Evolutionary conservation across 108 stramenopile genomes (phyloP).

Genomic region (Cyclotella kingstonii): DNA sequence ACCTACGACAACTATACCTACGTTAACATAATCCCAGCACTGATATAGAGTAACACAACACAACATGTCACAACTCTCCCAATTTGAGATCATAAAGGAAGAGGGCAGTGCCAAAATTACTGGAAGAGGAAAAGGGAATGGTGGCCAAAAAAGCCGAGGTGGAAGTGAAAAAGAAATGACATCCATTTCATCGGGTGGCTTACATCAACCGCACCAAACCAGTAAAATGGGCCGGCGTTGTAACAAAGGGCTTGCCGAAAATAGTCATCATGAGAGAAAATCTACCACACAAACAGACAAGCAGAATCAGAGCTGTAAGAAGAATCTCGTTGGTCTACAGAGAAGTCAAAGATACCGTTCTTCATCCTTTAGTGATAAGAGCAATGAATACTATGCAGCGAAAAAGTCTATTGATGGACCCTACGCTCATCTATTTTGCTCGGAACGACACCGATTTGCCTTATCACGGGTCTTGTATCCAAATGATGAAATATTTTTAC

Average conservation of each 20-base stretch:
- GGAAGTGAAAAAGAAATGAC: neutral
- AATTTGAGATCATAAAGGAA: too few relatives aligned
- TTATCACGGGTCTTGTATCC: constrained; percentile 28
- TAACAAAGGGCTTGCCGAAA: neutral
- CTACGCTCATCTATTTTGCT: constrained; percentile 37
- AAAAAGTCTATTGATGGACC: constrained; percentile 33
- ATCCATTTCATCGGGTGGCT: neutral
- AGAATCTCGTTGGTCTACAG: neutral
- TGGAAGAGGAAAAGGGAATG: constrained; percentile 11
- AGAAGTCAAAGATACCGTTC: constrained; percentile 18
- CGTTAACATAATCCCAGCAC: too few relatives aligned
- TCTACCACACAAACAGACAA: neutral
- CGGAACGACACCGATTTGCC: constrained; percentile 37
- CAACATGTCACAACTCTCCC: too few relatives aligned
- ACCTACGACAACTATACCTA: too few relatives aligned
- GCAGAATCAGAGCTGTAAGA: neutral
- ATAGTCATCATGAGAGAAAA: constrained; percentile 1
- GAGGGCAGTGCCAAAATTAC: constrained; percentile 1
- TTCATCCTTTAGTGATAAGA: constrained; percentile 14
- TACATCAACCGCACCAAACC: neutral
- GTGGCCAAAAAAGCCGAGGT: constrained; percentile 3
- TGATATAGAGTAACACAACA: too few relatives aligned
- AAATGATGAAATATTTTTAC: constrained; percentile 2
- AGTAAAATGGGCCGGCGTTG: neutral
- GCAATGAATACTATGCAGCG: neutral